Percentiles rank a stretch among this genome's conserved stretches.
Evolutionary conservation across 345 rosid species (phyloP).

Genomic region (Syzygium jambos): DNA sequence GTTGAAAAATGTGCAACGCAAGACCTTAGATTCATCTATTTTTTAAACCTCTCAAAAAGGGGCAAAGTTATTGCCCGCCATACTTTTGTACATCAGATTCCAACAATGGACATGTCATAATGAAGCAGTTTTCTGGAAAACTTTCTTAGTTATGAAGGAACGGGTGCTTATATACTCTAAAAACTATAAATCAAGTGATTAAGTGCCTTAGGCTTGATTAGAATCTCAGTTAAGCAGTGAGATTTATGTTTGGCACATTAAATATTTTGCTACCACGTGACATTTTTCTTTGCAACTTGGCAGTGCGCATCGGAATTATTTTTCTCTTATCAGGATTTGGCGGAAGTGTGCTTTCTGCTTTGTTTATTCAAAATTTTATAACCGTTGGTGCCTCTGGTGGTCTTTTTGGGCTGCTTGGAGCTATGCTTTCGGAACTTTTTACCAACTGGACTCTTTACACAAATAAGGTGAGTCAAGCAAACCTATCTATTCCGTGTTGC

Average conservation of each 20-base stretch:
- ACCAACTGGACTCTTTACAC: constrained; percentile 86
- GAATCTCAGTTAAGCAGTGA: not conserved
- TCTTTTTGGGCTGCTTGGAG: constrained; percentile 93
- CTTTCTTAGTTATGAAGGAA: not conserved
- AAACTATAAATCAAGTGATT: not conserved
- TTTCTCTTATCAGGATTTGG: constrained; percentile 71
- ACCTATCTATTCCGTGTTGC: not conserved
- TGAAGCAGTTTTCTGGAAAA: not conserved
- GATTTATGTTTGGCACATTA: not conserved
- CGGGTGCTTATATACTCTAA: not conserved
- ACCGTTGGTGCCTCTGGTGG: constrained; percentile 99
- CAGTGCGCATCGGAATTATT: constrained; percentile 70
- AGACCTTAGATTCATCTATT: not conserved
- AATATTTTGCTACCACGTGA: not conserved
- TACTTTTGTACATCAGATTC: not conserved
- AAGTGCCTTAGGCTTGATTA: not conserved
- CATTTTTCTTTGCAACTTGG: constrained; percentile 4
- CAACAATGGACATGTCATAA: not conserved
- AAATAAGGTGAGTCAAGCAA: constrained; percentile 47
- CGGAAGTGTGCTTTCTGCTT: constrained; percentile 65
- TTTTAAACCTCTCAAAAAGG: not conserved
- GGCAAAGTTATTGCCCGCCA: not conserved
- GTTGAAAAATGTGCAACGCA: not conserved
- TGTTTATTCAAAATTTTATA: constrained; percentile 49
- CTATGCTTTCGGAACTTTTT: constrained; percentile 85